Evolutionary conservation across 192 early-diverging fungal species (phyloP).

Genomic region (Gaertneriomyces sp.): DNA sequence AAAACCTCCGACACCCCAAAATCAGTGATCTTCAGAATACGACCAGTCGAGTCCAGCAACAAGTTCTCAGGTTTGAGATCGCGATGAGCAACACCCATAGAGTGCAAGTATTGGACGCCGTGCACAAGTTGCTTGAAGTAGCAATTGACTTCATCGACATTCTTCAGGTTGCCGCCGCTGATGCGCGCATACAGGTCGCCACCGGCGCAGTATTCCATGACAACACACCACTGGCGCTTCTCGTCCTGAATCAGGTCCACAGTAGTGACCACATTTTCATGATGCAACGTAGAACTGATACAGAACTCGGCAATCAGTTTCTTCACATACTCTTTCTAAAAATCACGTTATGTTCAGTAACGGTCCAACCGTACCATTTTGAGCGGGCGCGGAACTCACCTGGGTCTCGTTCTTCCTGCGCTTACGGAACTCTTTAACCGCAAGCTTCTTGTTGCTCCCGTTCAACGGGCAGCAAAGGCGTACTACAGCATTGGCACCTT

Average conservation of each 20-base stretch:
- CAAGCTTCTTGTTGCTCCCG: constrained; percentile 61
- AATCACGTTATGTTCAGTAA: neutral
- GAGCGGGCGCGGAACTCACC: constrained; percentile 8
- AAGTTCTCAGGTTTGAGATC: constrained; percentile 95
- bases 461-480: constrained; percentile 67
- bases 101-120: constrained; percentile 88
- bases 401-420: constrained; percentile 73
- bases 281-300: constrained; percentile 85
- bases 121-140: constrained; percentile 83
- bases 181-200: constrained; percentile 88
- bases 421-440: constrained; percentile 93
- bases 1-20: constrained; percentile 98
- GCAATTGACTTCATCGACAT: constrained; percentile 74
- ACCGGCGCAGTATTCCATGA: constrained; percentile 93
- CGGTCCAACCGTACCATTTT: neutral
- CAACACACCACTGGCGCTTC: constrained; percentile 56
- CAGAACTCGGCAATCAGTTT: constrained; percentile 94
- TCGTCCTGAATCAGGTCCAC: constrained; percentile 96
- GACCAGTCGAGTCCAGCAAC: constrained; percentile 69
- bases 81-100: constrained; percentile 93
- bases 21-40: constrained; percentile 94
- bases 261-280: constrained; percentile 87
- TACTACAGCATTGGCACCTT: constrained; percentile 90
- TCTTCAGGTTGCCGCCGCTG: constrained; percentile 67
- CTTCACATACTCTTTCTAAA: constrained; percentile 90